Percentiles rank a stretch among this genome's conserved stretches.
phyloP scores from a whole-genome alignment of 2,329 filamentous ascomycete species.

The Paecilomyces fulvus region DNA sequence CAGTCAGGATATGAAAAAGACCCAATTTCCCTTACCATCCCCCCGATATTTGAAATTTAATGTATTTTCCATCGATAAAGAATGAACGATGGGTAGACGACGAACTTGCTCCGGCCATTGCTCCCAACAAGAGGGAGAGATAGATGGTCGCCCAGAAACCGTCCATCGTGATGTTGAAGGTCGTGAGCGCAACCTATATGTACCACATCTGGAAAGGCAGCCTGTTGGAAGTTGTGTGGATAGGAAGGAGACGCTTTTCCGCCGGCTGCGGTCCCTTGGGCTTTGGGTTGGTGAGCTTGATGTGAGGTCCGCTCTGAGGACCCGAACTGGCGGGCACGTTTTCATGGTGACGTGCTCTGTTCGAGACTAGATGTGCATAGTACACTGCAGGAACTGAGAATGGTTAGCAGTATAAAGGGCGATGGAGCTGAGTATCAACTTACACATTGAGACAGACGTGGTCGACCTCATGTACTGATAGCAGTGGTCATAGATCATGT shows the following conservation, averaged over 20 bases:
- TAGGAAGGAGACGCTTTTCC: conserved; percentile 26
- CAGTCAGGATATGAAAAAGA: not conserved
- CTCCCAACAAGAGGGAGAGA: not conserved
- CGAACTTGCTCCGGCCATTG: not conserved
- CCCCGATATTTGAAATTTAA: not conserved
- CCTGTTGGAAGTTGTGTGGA: conserved; percentile 20
- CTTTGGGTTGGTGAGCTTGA: conserved; percentile 23
- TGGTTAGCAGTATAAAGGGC: conserved; percentile 3
- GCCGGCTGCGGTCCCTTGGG: conserved; percentile 16
- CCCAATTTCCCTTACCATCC: not conserved
- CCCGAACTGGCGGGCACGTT: conserved; percentile 34
- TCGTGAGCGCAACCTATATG: conserved; percentile 16
- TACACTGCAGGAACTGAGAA: conserved; percentile 67
- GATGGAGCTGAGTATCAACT: conserved; percentile 7
- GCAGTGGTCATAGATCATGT: conserved; percentile 88
- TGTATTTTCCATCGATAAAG: not conserved
- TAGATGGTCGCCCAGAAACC: conserved; percentile 1
- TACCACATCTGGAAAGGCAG: conserved; percentile 34
- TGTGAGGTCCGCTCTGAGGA: conserved; percentile 30
- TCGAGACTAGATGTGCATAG: conserved; percentile 85
- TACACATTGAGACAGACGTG: conserved; percentile 73
- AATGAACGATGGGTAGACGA: not conserved
- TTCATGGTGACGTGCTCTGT: conserved; percentile 71
- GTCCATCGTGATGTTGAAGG: not conserved
- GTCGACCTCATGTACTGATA: conserved; percentile 91